phyloP scores from a whole-genome alignment of 2,329 filamentous ascomycete species.

The Pyrenophora teres region DNA sequence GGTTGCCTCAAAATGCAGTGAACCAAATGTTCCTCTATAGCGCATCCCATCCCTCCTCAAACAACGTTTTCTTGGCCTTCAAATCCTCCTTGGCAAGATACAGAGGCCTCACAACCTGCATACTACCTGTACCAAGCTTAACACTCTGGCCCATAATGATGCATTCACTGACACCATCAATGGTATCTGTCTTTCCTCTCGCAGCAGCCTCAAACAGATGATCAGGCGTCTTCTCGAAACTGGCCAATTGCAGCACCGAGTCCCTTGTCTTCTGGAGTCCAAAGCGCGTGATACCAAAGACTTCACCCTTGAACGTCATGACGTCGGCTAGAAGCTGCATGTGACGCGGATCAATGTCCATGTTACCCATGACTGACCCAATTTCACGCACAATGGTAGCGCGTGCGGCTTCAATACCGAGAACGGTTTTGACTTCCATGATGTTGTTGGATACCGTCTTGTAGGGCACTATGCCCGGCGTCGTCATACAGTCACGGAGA shows the following conservation, averaged over 20 bases:
- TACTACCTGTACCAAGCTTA: conserved; percentile 85
- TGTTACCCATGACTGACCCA: conserved; percentile 82
- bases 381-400: conserved; percentile 90
- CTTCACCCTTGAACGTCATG: conserved; percentile 98
- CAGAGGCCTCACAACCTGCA: conserved; percentile 82
- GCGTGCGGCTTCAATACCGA: conserved; percentile 94
- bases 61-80: conserved; percentile 37
- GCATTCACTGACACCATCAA: conserved; percentile 93
- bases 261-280: conserved; percentile 96
- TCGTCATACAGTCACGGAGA: conserved; percentile 86
- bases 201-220: conserved; percentile 95
- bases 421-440: conserved; percentile 83
- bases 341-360: conserved; percentile 96
- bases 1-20: too few species aligned
- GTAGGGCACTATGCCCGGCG: conserved; percentile 83
- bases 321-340: conserved; percentile 97
- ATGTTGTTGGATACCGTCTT: conserved; percentile 80
- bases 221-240: conserved; percentile 97
- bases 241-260: conserved; percentile 88
- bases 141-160: conserved; percentile 99
- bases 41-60: conserved; percentile 46
- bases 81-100: conserved; percentile 29
- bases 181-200: conserved; percentile 86
- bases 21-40: conserved; percentile 16
- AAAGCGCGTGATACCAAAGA: conserved; percentile 94